Evolutionary conservation across 257 asterid species (phyloP).

Genomic region (Petrea volubilis): DNA sequence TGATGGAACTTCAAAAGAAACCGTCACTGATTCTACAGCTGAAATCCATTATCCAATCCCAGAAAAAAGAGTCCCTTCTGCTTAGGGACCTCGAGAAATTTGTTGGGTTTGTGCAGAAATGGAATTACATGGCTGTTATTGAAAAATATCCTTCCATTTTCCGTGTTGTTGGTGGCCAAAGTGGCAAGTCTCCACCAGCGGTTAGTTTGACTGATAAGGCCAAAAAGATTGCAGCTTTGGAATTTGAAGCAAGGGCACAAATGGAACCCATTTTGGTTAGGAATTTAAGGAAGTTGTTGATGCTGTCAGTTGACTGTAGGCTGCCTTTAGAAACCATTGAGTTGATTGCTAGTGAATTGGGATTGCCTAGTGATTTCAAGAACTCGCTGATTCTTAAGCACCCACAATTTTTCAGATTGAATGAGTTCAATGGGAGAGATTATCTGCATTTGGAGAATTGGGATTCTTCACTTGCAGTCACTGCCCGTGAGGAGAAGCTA

Average conservation of each 20-base stretch:
- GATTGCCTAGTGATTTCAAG: conserved; percentile 77
- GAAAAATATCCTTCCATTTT: conserved; percentile 78
- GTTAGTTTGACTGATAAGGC: conserved; percentile 76
- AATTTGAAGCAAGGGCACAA: conserved; percentile 42
- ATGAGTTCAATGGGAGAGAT: conserved; percentile 51
- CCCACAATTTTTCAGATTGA: conserved; percentile 68
- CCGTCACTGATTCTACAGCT: conserved; percentile 70
- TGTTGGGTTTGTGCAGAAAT: conserved; percentile 91
- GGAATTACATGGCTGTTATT: conserved; percentile 83
- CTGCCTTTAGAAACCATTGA: conserved; percentile 67
- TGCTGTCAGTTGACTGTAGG: conserved; percentile 84
- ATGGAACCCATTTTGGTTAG: conserved; percentile 83
- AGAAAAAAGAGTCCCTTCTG: conserved; percentile 52
- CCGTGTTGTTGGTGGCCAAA: conserved; percentile 53
- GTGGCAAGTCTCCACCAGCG: conserved; percentile 54
- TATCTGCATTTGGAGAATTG: conserved; percentile 80
- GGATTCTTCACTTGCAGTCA: conserved; percentile 89
- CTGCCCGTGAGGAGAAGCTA: conserved; percentile 76
- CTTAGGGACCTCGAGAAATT: conserved; percentile 97
- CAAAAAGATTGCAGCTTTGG: conserved; percentile 59
- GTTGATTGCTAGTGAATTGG: conserved; percentile 61
- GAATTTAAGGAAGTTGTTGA: conserved; percentile 78
- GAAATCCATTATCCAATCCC: conserved; percentile 73
- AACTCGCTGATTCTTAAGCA: conserved; percentile 56
- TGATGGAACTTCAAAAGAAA: conserved; percentile 85